phyloP scores from a whole-genome alignment of 305 asterid genomes.

The Rubia peregrina region DNA sequence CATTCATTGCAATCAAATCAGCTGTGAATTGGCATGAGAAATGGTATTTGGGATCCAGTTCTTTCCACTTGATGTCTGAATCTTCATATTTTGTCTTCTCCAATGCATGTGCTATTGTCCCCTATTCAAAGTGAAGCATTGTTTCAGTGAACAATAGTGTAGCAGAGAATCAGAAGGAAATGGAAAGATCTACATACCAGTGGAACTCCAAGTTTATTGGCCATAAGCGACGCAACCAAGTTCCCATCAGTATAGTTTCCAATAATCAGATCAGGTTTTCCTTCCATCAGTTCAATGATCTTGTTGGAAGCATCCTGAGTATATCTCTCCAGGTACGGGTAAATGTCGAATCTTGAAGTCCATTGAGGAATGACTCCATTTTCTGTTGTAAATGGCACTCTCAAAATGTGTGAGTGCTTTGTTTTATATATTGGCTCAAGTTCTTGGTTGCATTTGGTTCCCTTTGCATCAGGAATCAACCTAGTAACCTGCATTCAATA shows the following conservation, averaged over 20 bases:
- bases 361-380: slow-evolving; percentile 63
- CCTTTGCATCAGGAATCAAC: slow-evolving; percentile 80
- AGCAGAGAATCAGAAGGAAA: background rate
- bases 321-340: slow-evolving; percentile 81
- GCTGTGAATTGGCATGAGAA: slow-evolving; percentile 94
- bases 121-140: slow-evolving; percentile 27
- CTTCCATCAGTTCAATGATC: slow-evolving; percentile 72
- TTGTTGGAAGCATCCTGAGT: slow-evolving; percentile 71
- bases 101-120: slow-evolving; percentile 90
- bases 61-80: slow-evolving; percentile 83
- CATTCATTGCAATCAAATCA: slow-evolving; percentile 80
- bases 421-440: slow-evolving; percentile 64
- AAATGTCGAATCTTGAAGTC: slow-evolving; percentile 83
- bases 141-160: background rate
- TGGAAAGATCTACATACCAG: slow-evolving; percentile 35
- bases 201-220: slow-evolving; percentile 78
- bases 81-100: slow-evolving; percentile 97
- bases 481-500: slow-evolving; percentile 55
- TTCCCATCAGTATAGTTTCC: slow-evolving; percentile 94
- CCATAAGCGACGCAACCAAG: slow-evolving; percentile 86
- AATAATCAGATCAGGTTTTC: slow-evolving; percentile 80
- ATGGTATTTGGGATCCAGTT: slow-evolving; percentile 67
- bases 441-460: slow-evolving; percentile 74
- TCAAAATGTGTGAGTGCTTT: slow-evolving; percentile 76
- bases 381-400: slow-evolving; percentile 78